A percentile compares a stretch with the other conserved stretches of the same genome.
Evolutionary conservation across 2,329 filamentous ascomycete species (phyloP).

Genomic region (Periconia sp.): DNA sequence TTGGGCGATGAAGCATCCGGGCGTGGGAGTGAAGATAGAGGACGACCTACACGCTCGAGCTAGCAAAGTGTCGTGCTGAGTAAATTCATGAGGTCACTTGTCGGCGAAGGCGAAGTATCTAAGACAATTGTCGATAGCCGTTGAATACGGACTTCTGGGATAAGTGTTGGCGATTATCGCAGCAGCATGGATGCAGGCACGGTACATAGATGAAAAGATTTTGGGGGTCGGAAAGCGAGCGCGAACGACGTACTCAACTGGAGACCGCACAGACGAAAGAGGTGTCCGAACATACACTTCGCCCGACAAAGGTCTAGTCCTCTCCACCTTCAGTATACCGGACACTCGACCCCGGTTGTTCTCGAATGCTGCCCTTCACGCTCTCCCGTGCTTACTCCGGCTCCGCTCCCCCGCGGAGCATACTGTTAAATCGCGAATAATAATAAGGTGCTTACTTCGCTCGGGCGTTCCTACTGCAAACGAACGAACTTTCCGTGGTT

Average conservation of each 20-base stretch:
- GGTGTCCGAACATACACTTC: neutral
- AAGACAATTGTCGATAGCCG: constrained; percentile 1
- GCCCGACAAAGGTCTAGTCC: neutral
- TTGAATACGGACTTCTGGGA: constrained; percentile 1
- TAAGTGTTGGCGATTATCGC: too few species aligned
- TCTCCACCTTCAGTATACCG: neutral
- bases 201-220: constrained; percentile 1
- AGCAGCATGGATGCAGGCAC: neutral
- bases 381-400: neutral
- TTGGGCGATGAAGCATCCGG: neutral
- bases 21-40: neutral
- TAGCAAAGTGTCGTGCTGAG: neutral
- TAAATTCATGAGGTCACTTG: neutral
- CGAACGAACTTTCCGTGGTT: neutral
- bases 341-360: too few species aligned
- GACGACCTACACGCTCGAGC: neutral
- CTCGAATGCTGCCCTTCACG: neutral
- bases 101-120: neutral
- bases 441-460: neutral
- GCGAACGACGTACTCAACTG: neutral
- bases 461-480: neutral
- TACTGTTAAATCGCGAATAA: neutral
- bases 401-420: neutral
- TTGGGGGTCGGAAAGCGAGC: neutral
- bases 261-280: neutral